These are phyloP conservation scores for Sugiyamaella novakii DNA, from an alignment of 1,139 yeast genomes.

Conservation along the genomic window DNA sequence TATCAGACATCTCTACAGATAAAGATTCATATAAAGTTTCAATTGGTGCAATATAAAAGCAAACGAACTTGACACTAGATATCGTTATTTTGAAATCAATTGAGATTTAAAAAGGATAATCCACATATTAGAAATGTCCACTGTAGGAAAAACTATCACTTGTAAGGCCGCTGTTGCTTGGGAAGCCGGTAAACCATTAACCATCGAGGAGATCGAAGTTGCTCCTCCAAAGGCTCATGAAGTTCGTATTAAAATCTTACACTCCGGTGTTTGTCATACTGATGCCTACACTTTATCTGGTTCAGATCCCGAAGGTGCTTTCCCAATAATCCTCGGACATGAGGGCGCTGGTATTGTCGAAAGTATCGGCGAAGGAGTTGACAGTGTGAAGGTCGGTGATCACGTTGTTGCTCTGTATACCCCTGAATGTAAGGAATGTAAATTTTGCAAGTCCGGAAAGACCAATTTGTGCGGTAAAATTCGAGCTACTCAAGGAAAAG, in stretches of 20 bases:
- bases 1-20: background rate
- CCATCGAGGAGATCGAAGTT: constrained; percentile 85
- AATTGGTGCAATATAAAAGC: no score
- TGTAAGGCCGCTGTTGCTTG: constrained; percentile 98
- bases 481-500: constrained; percentile 89
- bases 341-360: constrained; percentile 98
- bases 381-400: constrained; percentile 84
- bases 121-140: constrained; percentile 42
- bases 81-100: no score
- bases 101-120: no score
- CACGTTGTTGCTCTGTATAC: constrained; percentile 91
- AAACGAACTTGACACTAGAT: no score
- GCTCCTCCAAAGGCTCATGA: constrained; percentile 96
- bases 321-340: constrained; percentile 86
- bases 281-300: constrained; percentile 97
- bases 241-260: constrained; percentile 82
- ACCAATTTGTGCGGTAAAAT: constrained; percentile 92
- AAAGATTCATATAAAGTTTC: no score
- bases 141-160: constrained; percentile 56
- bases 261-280: constrained; percentile 97
- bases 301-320: constrained; percentile 93
- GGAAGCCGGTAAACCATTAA: constrained; percentile 82
- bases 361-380: constrained; percentile 89
- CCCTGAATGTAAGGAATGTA: constrained; percentile 94
- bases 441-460: constrained; percentile 92